phyloP scores from a whole-genome alignment of 1,284 basidiomycete genomes.

The Rugiboletus extremiorientalis region DNA sequence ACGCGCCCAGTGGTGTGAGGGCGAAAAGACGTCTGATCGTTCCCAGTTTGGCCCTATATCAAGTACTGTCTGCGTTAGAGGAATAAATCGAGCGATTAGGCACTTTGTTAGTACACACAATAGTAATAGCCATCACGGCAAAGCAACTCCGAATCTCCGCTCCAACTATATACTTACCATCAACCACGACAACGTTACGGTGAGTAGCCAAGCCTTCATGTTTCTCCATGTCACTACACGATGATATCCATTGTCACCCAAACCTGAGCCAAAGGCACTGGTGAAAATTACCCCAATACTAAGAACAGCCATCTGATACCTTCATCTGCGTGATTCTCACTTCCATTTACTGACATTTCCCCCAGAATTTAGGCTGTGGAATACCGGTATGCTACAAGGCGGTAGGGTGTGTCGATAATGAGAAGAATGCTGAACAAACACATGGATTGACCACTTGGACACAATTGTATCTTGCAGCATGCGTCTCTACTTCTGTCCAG shows the following conservation, averaged over 20 bases:
- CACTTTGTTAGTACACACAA: too few relatives aligned
- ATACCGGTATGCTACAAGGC: not conserved
- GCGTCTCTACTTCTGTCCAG: constrained; percentile 9
- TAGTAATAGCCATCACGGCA: too few relatives aligned
- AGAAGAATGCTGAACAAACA: not conserved
- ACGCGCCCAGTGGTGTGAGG: too few relatives aligned
- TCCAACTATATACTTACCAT: not conserved
- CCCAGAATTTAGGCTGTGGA: not conserved
- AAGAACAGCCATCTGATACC: constrained; percentile 36
- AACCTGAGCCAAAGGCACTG: constrained; percentile 32
- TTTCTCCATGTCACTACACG: constrained; percentile 1
- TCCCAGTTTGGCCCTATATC: too few relatives aligned
- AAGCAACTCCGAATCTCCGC: constrained; percentile 10
- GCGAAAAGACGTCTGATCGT: too few relatives aligned
- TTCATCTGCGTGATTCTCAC: not conserved
- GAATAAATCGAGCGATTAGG: too few relatives aligned
- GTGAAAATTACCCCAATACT: constrained; percentile 31
- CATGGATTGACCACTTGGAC: not conserved
- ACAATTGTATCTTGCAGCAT: not conserved
- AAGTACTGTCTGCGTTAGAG: too few relatives aligned
- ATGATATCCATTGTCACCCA: constrained; percentile 27
- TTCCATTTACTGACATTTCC: constrained; percentile 13
- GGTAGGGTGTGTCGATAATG: not conserved
- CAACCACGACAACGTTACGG: not conserved
- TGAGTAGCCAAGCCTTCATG: not conserved